phyloP scores from a whole-genome alignment of 2,329 filamentous ascomycete genomes.

The Claviceps pazoutovae region DNA sequence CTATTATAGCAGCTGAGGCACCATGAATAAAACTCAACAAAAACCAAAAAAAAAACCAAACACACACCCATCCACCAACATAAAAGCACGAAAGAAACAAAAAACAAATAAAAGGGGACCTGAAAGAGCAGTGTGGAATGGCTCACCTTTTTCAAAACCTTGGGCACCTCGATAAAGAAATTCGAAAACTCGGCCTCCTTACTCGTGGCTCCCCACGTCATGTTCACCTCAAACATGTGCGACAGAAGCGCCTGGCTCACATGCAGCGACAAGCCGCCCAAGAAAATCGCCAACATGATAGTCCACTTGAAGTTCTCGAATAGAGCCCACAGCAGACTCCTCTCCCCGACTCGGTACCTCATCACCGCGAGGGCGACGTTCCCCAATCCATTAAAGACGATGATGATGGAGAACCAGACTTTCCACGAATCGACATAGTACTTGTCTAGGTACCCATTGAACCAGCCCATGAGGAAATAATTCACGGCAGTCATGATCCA shows the following conservation, averaged over 20 bases:
- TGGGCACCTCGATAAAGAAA: constrained; percentile 74
- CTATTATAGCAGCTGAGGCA: too few species aligned
- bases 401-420: constrained; percentile 68
- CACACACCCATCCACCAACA: too few species aligned
- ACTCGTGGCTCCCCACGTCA: constrained; percentile 72
- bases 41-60: too few species aligned
- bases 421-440: constrained; percentile 70
- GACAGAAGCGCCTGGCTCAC: constrained; percentile 65
- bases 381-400: constrained; percentile 63
- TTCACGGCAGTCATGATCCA: constrained; percentile 62
- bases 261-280: constrained; percentile 70
- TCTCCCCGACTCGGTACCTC: constrained; percentile 57
- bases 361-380: constrained; percentile 60
- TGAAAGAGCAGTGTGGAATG: constrained; percentile 8
- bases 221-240: constrained; percentile 77
- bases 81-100: too few species aligned
- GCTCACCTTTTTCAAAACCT: constrained; percentile 62
- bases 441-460: constrained; percentile 63
- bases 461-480: constrained; percentile 66
- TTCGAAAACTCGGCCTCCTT: constrained; percentile 73
- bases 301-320: constrained; percentile 63
- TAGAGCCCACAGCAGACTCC: constrained; percentile 40
- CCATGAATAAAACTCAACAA: too few species aligned
- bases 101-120: neutral
- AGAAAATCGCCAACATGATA: constrained; percentile 61